A percentile compares a stretch with the other conserved stretches of the same genome.
Evolutionary conservation across 495 filamentous ascomycete species (phyloP).

Genomic region (Hypoxylon crocopeplum): DNA sequence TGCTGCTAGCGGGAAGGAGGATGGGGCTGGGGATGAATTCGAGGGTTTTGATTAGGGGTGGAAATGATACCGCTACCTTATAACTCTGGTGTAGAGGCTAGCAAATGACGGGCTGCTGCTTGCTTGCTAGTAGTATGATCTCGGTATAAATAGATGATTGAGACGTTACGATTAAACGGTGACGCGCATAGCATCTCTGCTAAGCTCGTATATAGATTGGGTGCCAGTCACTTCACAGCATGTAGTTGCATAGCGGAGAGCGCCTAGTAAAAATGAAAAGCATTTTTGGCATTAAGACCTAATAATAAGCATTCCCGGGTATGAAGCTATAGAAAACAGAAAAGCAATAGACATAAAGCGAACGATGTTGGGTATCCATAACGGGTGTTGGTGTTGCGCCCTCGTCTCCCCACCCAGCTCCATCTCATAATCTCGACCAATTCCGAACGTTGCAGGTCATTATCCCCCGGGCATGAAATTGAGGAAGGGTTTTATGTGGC

Average conservation of each 20-base stretch:
- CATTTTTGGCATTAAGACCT: background rate
- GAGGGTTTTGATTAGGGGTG: constrained; percentile 48
- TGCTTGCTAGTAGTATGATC: too few relatives aligned
- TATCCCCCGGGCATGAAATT: background rate
- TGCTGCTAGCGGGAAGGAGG: constrained; percentile 33
- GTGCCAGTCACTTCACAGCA: too few relatives aligned
- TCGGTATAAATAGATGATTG: too few relatives aligned
- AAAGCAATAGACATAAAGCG: constrained; percentile 21
- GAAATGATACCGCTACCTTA: too few relatives aligned
- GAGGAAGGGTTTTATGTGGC: too few relatives aligned
- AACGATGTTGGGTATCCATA: constrained; percentile 35
- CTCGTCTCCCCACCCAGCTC: constrained; percentile 1
- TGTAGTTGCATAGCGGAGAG: too few relatives aligned
- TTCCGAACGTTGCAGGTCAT: background rate
- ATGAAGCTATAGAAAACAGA: constrained; percentile 13
- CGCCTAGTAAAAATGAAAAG: too few relatives aligned
- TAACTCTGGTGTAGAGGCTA: too few relatives aligned
- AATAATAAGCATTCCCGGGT: constrained; percentile 6
- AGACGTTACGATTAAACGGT: too few relatives aligned
- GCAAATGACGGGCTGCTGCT: too few relatives aligned
- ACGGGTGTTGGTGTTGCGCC: constrained; percentile 23
- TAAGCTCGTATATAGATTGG: too few relatives aligned
- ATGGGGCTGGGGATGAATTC: constrained; percentile 49
- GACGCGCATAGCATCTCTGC: too few relatives aligned
- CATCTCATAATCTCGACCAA: background rate